Evolutionary conservation across 2,329 filamentous ascomycete species (phyloP), one percentile per base, ranked within the genome.

Genomic region (Fusarium sp.): DNA sequence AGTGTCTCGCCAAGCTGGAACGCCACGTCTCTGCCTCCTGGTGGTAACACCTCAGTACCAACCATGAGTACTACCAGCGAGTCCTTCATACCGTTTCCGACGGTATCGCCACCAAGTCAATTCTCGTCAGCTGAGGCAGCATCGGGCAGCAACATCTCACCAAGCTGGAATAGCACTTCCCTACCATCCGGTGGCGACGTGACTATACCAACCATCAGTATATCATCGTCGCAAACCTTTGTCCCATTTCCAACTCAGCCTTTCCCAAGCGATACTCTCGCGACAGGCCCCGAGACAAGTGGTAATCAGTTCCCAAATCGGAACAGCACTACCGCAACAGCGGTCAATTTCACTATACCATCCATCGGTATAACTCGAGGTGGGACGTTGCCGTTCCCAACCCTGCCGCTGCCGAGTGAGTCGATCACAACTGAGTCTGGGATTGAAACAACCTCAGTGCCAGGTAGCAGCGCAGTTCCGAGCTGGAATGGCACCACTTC

Each of bases 401-500:
- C 50, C 22, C 15, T 57, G 2, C 51, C 66, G 5, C 36, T 56
- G 2, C 28, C 57, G 1, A 53, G 50, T 38, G 39, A 38, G 8
- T 36, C 42, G 9, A 14, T 18, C n/a, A 45, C 38, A 12, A 59
- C 42, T 41, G 54, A 36, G 7, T 42, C 65, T n/a, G 7, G 15
- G 12, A 24, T 8, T 13, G 17, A n/a, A 15, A 50, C 48, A 30
- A 41, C 20, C n/a, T 61, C 48, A 3, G 28, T 17, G 12, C 20
- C 5, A 6, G 38, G 32, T 9, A 54, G 8, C 22, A 58, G 36
- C 11, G 53, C 22, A 28, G 14, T 36, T 35, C 36, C 63, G n/a
- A 41, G 59, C 35, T 41, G 56, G 41, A 70, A 61, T 56, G 26
- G 50, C 17, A 69, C 71, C 7, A 14, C 35, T 41, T 54, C 55